phyloP scores from a whole-genome alignment of 75 land plant species.

The Cupressus sempervirens region DNA sequence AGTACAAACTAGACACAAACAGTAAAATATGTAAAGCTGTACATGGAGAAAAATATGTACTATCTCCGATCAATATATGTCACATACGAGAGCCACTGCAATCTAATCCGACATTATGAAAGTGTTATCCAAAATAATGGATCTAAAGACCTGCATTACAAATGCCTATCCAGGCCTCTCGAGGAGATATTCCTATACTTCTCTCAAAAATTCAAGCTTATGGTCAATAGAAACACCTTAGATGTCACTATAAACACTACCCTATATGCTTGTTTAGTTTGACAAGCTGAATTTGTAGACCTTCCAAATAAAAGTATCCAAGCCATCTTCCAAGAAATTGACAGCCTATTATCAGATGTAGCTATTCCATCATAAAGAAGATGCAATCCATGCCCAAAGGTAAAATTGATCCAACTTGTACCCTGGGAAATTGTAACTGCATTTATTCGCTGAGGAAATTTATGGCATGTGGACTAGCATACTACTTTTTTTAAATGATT shows the following conservation, averaged over 20 bases:
- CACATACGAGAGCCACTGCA: not conserved
- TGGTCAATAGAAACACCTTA: not conserved
- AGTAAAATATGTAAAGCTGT: not conserved
- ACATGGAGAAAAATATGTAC: not conserved
- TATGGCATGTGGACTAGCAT: constrained; percentile 65
- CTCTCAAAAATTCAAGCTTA: constrained; percentile 3
- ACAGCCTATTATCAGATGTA: not conserved
- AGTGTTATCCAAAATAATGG: not conserved
- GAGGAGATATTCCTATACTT: not conserved
- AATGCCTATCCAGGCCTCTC: not conserved
- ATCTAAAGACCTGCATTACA: not conserved
- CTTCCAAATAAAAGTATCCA: not conserved
- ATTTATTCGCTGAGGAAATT: not conserved
- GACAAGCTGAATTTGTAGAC: not conserved
- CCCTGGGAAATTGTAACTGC: not conserved
- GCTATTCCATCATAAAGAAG: not conserved
- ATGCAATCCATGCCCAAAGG: not conserved
- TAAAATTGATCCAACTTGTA: not conserved
- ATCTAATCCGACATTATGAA: not conserved
- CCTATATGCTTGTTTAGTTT: constrained; percentile 1
- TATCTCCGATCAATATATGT: not conserved
- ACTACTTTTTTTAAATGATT: constrained; percentile 48
- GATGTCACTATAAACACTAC: not conserved
- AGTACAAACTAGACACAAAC: not conserved
- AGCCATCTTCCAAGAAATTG: not conserved